A percentile compares a stretch with the other conserved stretches of the same genome.
Conservation (phyloP, 2,329 filamentous ascomycete species). For the Hypomyces rosellus region DNA sequence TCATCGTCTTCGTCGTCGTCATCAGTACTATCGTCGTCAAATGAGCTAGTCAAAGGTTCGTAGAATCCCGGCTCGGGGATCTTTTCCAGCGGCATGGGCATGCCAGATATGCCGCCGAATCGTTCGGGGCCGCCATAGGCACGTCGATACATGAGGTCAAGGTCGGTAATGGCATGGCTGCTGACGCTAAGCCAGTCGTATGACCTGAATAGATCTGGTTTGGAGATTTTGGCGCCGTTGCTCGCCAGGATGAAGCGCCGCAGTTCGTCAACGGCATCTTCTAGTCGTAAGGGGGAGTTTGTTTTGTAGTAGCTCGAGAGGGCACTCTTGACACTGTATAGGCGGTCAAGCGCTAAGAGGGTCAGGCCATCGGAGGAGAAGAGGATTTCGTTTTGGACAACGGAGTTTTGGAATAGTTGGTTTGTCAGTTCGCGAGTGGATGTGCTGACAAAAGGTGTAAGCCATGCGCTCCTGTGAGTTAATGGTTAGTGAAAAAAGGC, state of each 20-base stretch:
- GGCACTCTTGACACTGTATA: slow-evolving; percentile 59
- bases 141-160: slow-evolving; percentile 50
- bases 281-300: slow-evolving; percentile 39
- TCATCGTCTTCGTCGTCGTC: slow-evolving; percentile 17
- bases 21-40: slow-evolving; percentile 7
- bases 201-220: slow-evolving; percentile 45
- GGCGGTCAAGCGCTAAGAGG: slow-evolving; percentile 52
- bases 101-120: slow-evolving; percentile 40
- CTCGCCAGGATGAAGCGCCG: slow-evolving; percentile 52
- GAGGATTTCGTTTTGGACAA: slow-evolving; percentile 54
- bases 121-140: slow-evolving; percentile 47
- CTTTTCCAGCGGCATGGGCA: slow-evolving; percentile 16
- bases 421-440: slow-evolving; percentile 40
- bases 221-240: slow-evolving; percentile 42
- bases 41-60: not conserved
- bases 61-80: not conserved
- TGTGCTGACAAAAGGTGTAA: slow-evolving; percentile 38
- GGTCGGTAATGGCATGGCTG: slow-evolving; percentile 43
- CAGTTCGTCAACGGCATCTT: slow-evolving; percentile 58
- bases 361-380: slow-evolving; percentile 56
- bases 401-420: slow-evolving; percentile 49
- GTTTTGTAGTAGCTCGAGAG: slow-evolving; percentile 50
- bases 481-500: not conserved
- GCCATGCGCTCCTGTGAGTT: slow-evolving; percentile 31
- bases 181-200: slow-evolving; percentile 54